These are phyloP conservation scores for Hypoxylon rickii DNA, from an alignment of 495 filamentous ascomycete genomes.

Conservation along the genomic window DNA sequence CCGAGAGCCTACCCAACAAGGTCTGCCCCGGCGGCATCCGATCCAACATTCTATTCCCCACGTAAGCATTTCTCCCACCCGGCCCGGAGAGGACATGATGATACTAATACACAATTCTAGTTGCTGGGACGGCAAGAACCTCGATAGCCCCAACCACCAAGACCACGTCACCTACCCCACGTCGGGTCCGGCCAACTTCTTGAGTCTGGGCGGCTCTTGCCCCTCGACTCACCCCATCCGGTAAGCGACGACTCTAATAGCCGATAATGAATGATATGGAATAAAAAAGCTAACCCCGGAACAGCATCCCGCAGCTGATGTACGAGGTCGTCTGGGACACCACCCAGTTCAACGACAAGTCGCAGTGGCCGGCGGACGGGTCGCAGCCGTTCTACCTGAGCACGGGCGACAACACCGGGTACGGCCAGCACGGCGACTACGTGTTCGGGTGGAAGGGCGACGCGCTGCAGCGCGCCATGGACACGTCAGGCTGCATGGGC, in stretches of 20 bases:
- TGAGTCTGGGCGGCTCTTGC: constrained; percentile 49
- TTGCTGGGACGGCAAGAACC: constrained; percentile 61
- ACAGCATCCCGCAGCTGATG: constrained; percentile 57
- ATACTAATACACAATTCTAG: constrained; percentile 28
- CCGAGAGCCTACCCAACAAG: constrained; percentile 46
- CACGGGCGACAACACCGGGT: constrained; percentile 50
- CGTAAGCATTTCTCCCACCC: constrained; percentile 33
- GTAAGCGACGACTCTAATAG: no score
- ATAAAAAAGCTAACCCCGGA: no score
- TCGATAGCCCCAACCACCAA: constrained; percentile 59
- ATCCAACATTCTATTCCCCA: constrained; percentile 58
- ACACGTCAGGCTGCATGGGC: constrained; percentile 49
- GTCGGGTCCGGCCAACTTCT: constrained; percentile 52
- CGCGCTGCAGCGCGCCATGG: constrained; percentile 54
- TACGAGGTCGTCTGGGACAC: constrained; percentile 59
- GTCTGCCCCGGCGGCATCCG: constrained; percentile 53
- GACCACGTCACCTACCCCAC: constrained; percentile 54
- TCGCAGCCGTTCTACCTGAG: constrained; percentile 54
- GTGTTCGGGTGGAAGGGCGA: constrained; percentile 57
- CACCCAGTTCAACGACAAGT: constrained; percentile 50
- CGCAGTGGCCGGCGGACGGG: constrained; percentile 51
- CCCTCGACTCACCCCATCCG: constrained; percentile 53
- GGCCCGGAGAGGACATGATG: neutral
- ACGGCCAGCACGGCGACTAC: constrained; percentile 56
- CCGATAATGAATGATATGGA: no score